Conservation (phyloP, 371 early-diverging fungal genomes). For the Mortierella sp. region DNA sequence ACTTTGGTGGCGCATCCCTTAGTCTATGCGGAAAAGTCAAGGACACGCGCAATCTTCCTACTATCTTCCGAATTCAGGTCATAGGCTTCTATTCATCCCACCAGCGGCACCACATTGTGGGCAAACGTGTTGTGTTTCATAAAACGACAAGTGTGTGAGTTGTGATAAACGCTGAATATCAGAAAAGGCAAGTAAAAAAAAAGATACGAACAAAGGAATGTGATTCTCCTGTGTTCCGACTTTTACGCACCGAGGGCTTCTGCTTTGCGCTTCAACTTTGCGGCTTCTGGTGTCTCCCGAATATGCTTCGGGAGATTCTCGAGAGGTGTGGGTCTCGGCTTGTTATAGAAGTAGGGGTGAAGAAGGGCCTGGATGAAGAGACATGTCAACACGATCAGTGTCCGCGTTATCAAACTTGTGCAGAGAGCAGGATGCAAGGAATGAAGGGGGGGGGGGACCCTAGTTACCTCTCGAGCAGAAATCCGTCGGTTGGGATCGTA, state of each 20-base stretch:
- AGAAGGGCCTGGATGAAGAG: constrained; percentile 70
- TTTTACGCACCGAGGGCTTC: constrained; percentile 44
- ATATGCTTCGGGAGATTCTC: constrained; percentile 80
- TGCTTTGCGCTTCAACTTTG: constrained; percentile 43
- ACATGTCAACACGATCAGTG: no score
- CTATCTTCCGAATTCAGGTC: constrained; percentile 26
- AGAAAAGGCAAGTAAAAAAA: neutral
- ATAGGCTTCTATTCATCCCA: constrained; percentile 11
- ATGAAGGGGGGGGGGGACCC: no score
- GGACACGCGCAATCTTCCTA: constrained; percentile 31
- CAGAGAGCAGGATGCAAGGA: no score
- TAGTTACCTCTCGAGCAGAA: constrained; percentile 78
- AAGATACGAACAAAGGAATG: no score
- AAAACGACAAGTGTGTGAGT: no score
- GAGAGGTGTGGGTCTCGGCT: constrained; percentile 88
- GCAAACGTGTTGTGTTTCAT: no score
- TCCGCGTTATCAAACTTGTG: no score
- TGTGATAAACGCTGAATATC: neutral
- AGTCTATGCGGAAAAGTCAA: constrained; percentile 19
- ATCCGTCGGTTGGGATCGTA: constrained; percentile 95
- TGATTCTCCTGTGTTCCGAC: no score
- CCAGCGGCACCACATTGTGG: no score
- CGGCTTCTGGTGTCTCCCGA: constrained; percentile 41
- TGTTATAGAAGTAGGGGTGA: constrained; percentile 92
- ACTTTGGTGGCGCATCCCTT: no score